Evolutionary conservation across 495 filamentous ascomycete species (phyloP), one percentile per base, ranked within the genome.

Genomic region (Neurospora discreta): DNA sequence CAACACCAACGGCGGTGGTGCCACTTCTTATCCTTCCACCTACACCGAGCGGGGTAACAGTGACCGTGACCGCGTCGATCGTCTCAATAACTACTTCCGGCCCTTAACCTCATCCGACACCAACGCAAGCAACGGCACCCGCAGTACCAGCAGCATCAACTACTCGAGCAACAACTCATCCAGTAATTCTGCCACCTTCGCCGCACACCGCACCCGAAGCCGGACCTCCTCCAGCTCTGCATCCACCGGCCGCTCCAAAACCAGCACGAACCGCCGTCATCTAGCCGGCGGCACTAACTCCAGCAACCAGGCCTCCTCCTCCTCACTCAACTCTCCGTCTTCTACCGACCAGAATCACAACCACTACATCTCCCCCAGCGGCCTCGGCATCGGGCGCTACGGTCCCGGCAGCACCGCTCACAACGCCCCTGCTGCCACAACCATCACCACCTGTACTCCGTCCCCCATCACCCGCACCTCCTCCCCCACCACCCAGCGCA

Each of bases 401-500:
- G 52, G 26, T 60, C 52, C 52, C 52, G 26, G 52, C 52, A 60
- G 26, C 52, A 15, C 23, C 26, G 15, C 52, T 33, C 46, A 52
- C 46, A 58, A 58, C 46, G 10, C 6, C 20, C 13, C 46, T 23
- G n/a, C 46, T 26, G n/a, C 46, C 26, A 18, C 52, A 6, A 65
- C 1, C 26, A 65, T 9, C 52, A 65, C 52, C 52, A 65, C 52
- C 7, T 65, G 52, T 26, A 60, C 52, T 26, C 20, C 33, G 2
- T 20, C 68, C 39, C 13, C 20, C 30, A 15, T 4, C 60, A 9
- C 3, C 13, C 18, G 33, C 33, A 38, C 69, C 36, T 44, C 33
- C 8, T 23, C 39, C 7, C 20, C 36, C 69, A 26, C 69, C 15
- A 72, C 80, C 0, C 80, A 80, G 13, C 80, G 82, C 11, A 76